Evolutionary conservation across 306 rosid species (phyloP), one percentile per base, ranked within the genome.

Genomic region (Psophocarpus tetragonolobus): DNA sequence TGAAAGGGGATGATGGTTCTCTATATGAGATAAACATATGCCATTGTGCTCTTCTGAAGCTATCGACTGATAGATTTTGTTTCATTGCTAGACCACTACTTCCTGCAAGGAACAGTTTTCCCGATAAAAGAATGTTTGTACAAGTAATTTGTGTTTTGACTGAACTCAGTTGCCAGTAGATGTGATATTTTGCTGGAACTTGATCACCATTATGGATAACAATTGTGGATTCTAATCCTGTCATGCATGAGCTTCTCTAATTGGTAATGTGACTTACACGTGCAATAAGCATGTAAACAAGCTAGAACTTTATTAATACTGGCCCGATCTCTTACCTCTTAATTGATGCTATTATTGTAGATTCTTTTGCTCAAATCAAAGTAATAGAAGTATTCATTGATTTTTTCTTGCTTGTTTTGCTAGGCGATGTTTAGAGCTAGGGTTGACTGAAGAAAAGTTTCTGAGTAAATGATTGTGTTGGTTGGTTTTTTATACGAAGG

Each of bases 371-470:
- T 51, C 53, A 69, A 48, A 69, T 54, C 42, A 39, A 20, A 61
- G 48, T 20, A 45, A 47, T 33, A 10, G 1, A 48, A 20, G 12
- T 38, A 18, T 17, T 27, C 21, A 7, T 26, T 18, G 14, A 70
- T n/a, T n/a, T n/a, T n/a, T 39, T 57, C 35, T 67, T 74, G 21
- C 57, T 39, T 74, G 74, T 18, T 0, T 15, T 61, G 45, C 42
- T 44, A 75, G 66, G 76, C 53, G 39, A 15, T 75, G 41, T 68
- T 62, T 24, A 41, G 78, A 21, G 21, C 50, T 72, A 20, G 8
- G 29, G 11, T 47, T 78, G 57, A 9, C 30, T 18, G 57, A 69
- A 44, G 36, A 44, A 32, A 63, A 29, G 44, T 39, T 53, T 71
- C 5, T 0, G 4, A 17, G 9, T 17, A 29, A 51, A 44, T 39